phyloP scores from a whole-genome alignment of 1,139 yeast species.

The Zygosaccharomyces pseudobailii region DNA sequence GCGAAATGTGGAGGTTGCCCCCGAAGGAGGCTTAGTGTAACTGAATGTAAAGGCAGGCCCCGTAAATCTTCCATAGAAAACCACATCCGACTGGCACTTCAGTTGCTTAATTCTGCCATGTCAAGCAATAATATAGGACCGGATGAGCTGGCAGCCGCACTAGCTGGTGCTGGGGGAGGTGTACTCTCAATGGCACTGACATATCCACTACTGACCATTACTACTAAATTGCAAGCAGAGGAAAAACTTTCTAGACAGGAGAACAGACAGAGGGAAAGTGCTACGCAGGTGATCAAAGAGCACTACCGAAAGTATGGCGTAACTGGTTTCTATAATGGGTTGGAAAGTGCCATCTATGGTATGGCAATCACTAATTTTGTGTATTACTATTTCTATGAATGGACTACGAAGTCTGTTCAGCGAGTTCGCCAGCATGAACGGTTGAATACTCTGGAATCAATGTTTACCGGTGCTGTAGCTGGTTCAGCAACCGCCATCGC shows the following conservation, averaged over 20 bases:
- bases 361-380: slow-evolving; percentile 81
- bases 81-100: neutral
- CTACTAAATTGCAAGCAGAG: slow-evolving; percentile 69
- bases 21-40: neutral
- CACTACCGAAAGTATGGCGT: slow-evolving; percentile 62
- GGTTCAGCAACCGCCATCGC: slow-evolving; percentile 81
- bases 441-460: slow-evolving; percentile 64
- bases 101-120: neutral
- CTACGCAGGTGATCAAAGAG: slow-evolving; percentile 36
- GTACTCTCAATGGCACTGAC: slow-evolving; percentile 81
- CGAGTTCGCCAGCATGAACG: slow-evolving; percentile 32
- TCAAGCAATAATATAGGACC: neutral
- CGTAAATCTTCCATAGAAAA: neutral
- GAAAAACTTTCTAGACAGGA: slow-evolving; percentile 25
- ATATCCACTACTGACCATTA: slow-evolving; percentile 77
- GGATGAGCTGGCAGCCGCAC: slow-evolving; percentile 58
- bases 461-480: slow-evolving; percentile 77
- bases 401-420: slow-evolving; percentile 15
- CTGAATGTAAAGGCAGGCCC: neutral
- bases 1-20: slow-evolving; percentile 1
- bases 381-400: slow-evolving; percentile 85
- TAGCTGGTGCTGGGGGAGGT: slow-evolving; percentile 93
- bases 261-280: slow-evolving; percentile 23
- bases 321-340: slow-evolving; percentile 71
- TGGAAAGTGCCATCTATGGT: slow-evolving; percentile 84